A percentile compares a stretch with the other conserved stretches of the same genome.
These are phyloP conservation scores for Primulina tabacum DNA, from an alignment of 257 asterid species.

Conservation along the genomic window DNA sequence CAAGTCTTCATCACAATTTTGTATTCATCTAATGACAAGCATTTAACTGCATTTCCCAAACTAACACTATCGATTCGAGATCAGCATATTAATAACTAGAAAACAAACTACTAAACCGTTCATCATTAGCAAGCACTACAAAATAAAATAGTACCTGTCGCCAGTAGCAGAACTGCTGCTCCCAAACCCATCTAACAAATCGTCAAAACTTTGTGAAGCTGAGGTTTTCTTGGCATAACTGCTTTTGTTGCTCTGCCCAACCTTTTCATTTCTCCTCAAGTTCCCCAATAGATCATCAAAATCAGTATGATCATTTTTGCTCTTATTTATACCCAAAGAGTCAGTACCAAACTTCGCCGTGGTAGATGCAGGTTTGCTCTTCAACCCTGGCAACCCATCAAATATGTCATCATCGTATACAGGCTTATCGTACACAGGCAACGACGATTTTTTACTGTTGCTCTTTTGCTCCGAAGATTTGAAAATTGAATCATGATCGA, in stretches of 20 bases:
- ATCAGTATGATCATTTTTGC: constrained; percentile 36
- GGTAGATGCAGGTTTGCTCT: constrained; percentile 56
- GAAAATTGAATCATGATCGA: constrained; percentile 63
- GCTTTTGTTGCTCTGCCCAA: constrained; percentile 32
- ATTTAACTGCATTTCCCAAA: constrained; percentile 6
- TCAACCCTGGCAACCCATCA: constrained; percentile 87
- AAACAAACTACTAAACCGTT: constrained; percentile 11
- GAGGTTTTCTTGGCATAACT: constrained; percentile 47
- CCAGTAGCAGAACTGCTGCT: constrained; percentile 43
- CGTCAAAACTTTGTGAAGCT: constrained; percentile 56
- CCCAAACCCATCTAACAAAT: constrained; percentile 72
- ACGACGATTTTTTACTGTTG: constrained; percentile 34
- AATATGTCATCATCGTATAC: constrained; percentile 93
- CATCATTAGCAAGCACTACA: constrained; percentile 10
- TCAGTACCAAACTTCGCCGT: constrained; percentile 57
- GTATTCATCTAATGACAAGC: neutral
- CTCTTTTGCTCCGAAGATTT: constrained; percentile 38
- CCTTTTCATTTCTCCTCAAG: constrained; percentile 51
- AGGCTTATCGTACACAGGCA: constrained; percentile 92
- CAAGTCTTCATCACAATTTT: neutral
- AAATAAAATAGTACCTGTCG: constrained; percentile 50
- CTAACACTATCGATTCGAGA: constrained; percentile 1
- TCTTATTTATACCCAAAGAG: constrained; percentile 42
- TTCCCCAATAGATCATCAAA: constrained; percentile 66
- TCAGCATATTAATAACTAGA: neutral